Conservation (phyloP, 495 filamentous ascomycete genomes). For the Tuber melanosporum region DNA sequence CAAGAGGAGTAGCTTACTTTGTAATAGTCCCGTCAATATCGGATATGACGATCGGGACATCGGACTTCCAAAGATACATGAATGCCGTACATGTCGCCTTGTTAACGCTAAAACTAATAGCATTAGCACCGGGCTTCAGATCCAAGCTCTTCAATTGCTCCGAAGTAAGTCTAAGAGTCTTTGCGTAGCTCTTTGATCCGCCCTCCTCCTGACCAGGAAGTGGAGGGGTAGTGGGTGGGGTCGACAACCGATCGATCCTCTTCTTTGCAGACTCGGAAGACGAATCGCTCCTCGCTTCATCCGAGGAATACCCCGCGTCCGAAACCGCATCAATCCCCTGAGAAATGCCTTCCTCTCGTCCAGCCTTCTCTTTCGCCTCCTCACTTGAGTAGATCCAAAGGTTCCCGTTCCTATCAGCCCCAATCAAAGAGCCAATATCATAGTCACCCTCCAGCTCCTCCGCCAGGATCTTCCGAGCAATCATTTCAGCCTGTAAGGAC, state of each 20-base stretch:
- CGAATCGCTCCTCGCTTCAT: conserved; percentile 49
- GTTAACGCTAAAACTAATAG: conserved; percentile 94
- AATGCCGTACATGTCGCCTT: conserved; percentile 80
- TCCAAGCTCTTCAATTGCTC: conserved; percentile 86
- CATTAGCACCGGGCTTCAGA: conserved; percentile 75
- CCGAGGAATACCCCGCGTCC: conserved; percentile 91
- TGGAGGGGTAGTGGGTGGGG: conserved; percentile 71
- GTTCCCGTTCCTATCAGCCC: conserved; percentile 89
- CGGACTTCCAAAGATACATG: conserved; percentile 89
- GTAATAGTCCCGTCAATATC: conserved; percentile 99
- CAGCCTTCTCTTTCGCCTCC: conserved; percentile 78
- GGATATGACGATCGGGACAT: conserved; percentile 89
- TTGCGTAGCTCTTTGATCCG: conserved; percentile 76
- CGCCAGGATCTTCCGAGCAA: conserved; percentile 90
- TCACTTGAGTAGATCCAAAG: conserved; percentile 98
- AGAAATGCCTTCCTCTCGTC: conserved; percentile 51
- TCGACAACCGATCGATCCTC: conserved; percentile 42
- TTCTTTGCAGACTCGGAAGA: conserved; percentile 35
- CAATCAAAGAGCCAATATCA: conserved; percentile 92
- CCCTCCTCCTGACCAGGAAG: conserved; percentile 46
- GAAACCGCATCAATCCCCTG: conserved; percentile 55
- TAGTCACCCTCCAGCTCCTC: conserved; percentile 93
- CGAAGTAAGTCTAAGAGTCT: conserved; percentile 92
- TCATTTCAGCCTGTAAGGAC: conserved; percentile 77
- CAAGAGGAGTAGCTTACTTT: conserved; percentile 51